phyloP scores from a whole-genome alignment of 2,329 filamentous ascomycete species.

The Xylariaceae sp. region DNA sequence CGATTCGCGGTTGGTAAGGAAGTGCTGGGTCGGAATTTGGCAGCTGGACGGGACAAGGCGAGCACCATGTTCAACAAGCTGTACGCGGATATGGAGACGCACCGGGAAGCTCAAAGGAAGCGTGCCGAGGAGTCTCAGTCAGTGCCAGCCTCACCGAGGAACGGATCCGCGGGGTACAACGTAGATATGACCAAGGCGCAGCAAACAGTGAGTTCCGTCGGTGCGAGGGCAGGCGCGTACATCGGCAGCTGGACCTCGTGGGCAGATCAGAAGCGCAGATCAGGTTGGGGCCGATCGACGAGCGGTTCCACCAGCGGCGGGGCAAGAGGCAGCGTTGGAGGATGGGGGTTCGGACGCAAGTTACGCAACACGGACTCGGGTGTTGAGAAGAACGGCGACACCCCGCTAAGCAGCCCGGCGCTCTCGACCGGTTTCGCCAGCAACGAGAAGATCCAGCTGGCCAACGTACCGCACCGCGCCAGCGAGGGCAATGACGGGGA shows the following conservation, averaged over 20 bases:
- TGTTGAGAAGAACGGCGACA: constrained; percentile 37
- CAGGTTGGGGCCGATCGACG: constrained; percentile 42
- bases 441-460: constrained; percentile 36
- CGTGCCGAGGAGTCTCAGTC: constrained; percentile 58
- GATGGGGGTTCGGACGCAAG: constrained; percentile 29
- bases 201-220: constrained; percentile 51
- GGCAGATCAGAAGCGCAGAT: constrained; percentile 76
- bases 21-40: constrained; percentile 84
- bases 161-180: constrained; percentile 25
- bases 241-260: constrained; percentile 70
- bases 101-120: constrained; percentile 73
- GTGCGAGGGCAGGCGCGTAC: constrained; percentile 63
- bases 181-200: constrained; percentile 48
- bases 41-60: constrained; percentile 84
- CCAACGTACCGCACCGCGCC: constrained; percentile 21
- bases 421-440: constrained; percentile 42
- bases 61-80: constrained; percentile 84
- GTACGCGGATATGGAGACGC: constrained; percentile 85
- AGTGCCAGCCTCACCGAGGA: constrained; percentile 27
- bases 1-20: constrained; percentile 82
- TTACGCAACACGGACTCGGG: constrained; percentile 34
- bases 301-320: constrained; percentile 38
- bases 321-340: constrained; percentile 39
- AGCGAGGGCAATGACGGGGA: constrained; percentile 30
- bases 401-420: constrained; percentile 38